A percentile compares a stretch with the other conserved stretches of the same genome.
phyloP scores from a whole-genome alignment of 2,329 filamentous ascomycete genomes.

The Aphanocladium album region DNA sequence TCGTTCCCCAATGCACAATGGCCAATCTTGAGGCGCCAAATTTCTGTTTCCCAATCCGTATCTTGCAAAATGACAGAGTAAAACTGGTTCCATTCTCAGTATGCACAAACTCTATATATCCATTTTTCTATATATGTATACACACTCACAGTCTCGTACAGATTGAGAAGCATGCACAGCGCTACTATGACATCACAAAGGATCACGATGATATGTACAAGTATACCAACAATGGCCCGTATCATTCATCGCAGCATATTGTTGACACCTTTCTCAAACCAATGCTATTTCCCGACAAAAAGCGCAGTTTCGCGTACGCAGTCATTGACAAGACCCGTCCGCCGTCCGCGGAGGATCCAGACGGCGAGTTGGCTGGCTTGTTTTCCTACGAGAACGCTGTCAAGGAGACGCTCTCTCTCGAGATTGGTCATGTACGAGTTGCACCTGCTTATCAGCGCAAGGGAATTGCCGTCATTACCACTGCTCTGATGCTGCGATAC shows the following conservation, averaged over 20 bases:
- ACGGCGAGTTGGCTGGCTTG: neutral
- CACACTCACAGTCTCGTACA: neutral
- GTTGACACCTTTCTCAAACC: neutral
- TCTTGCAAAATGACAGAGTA: neutral
- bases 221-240: neutral
- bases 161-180: conserved; percentile 4
- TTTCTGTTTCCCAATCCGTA: neutral
- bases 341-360: neutral
- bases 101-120: neutral
- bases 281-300: neutral
- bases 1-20: too few relatives aligned
- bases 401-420: neutral
- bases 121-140: neutral
- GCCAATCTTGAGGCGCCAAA: neutral
- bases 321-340: conserved; percentile 3
- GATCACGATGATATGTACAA: conserved; percentile 6
- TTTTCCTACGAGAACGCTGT: conserved; percentile 4
- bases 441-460: neutral
- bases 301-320: neutral
- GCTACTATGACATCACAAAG: conserved; percentile 4
- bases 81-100: conserved; percentile 5
- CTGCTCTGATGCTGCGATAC: neutral
- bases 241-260: neutral
- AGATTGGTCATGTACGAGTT: conserved; percentile 6
- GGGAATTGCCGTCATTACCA: neutral